A percentile compares a stretch with the other conserved stretches of the same genome.
Evolutionary conservation across 148 eudicot genomes (phyloP).

Genomic region (Vaccinium macrocarpon): DNA sequence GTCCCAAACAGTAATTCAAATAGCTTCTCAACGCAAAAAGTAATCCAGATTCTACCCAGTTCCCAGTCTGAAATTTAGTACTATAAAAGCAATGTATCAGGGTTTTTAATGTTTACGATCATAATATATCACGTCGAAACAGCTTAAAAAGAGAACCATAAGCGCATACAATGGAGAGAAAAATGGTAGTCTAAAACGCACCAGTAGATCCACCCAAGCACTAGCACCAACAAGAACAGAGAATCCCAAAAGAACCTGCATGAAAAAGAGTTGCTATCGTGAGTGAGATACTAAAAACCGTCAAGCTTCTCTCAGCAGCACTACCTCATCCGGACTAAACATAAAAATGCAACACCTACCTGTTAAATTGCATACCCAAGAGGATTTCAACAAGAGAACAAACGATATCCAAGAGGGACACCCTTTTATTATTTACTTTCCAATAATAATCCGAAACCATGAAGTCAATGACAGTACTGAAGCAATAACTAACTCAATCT

Average conservation of each 20-base stretch:
- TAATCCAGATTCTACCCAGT: neutral
- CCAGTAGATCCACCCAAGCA: conserved; percentile 99
- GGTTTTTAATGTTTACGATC: neutral
- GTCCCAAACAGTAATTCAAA: neutral
- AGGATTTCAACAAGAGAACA: conserved; percentile 7
- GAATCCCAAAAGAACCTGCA: conserved; percentile 91
- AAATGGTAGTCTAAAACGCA: conserved; percentile 21
- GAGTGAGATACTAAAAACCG: conserved; percentile 7
- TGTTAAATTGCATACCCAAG: neutral
- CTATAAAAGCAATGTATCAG: neutral
- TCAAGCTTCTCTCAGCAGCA: neutral
- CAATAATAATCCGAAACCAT: neutral
- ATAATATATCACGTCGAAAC: neutral
- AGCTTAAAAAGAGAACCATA: neutral
- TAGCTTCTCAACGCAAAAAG: neutral
- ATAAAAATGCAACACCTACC: neutral
- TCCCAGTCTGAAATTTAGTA: neutral
- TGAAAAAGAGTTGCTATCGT: conserved; percentile 10
- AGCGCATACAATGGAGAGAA: neutral
- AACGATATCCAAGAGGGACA: neutral
- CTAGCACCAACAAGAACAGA: conserved; percentile 97
- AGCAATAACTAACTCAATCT: neutral
- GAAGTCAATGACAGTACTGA: neutral
- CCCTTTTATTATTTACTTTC: neutral
- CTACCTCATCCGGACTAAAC: neutral